phyloP scores from a whole-genome alignment of 2,329 filamentous ascomycete genomes.

The Dendrostoma leiphaemia region DNA sequence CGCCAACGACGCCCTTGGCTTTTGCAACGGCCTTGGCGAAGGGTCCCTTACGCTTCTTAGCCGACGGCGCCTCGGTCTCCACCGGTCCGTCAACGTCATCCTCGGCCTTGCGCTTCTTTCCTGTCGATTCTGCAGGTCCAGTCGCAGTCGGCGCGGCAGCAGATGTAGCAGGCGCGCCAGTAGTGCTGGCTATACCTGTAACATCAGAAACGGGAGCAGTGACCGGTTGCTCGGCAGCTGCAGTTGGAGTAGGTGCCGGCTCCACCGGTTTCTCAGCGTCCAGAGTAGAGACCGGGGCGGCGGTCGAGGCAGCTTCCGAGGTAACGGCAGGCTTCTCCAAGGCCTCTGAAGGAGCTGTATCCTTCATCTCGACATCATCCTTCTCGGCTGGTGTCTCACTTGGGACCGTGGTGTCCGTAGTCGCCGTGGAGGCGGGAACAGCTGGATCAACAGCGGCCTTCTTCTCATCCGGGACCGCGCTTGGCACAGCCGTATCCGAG shows the following conservation, averaged over 20 bases:
- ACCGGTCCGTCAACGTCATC: background rate
- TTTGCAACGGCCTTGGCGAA: conserved; percentile 19
- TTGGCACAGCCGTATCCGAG: background rate
- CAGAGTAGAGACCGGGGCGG: background rate
- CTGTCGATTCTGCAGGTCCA: conserved; percentile 1
- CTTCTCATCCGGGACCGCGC: background rate
- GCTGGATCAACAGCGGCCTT: background rate
- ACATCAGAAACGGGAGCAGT: background rate
- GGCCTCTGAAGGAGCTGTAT: conserved; percentile 8
- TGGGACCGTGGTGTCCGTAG: conserved; percentile 8
- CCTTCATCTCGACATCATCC: conserved; percentile 21
- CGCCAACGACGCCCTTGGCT: conserved; percentile 14
- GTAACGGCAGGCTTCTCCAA: background rate
- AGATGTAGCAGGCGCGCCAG: background rate
- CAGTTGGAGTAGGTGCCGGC: background rate
- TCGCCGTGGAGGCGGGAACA: background rate
- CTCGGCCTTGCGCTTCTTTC: conserved; percentile 26
- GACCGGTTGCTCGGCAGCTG: background rate
- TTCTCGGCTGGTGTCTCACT: background rate
- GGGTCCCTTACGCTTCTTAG: conserved; percentile 16
- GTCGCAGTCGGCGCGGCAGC: background rate
- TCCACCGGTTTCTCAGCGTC: background rate
- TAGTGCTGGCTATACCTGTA: background rate
- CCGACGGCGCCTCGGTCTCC: conserved; percentile 5
- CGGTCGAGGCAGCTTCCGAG: background rate